Conservation (phyloP, 169 alveolate genomes). For the Eimeria acervulina region DNA sequence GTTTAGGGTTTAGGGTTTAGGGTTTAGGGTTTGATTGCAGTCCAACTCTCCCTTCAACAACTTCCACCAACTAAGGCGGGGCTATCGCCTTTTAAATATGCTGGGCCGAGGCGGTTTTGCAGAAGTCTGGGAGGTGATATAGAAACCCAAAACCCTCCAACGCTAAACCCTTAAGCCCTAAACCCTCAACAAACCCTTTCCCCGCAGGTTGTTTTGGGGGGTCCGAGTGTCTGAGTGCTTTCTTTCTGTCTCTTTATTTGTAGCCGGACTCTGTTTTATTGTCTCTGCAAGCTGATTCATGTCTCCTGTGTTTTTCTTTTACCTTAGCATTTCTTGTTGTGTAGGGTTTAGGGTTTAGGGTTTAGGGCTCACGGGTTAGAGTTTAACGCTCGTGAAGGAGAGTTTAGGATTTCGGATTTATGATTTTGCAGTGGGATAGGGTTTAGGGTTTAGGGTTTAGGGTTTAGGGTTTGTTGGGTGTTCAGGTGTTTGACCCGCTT, state of each 20-base stretch:
- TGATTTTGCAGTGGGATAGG: not conserved
- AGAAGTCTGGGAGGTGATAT: conserved; percentile 94
- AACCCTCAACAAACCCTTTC: not conserved
- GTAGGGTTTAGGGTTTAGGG: not conserved
- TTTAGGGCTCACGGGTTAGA: too few species aligned
- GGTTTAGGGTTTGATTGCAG: too few species aligned
- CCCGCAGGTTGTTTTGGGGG: too few species aligned
- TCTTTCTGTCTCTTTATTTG: not conserved
- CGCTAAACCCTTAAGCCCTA: not conserved
- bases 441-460: not conserved
- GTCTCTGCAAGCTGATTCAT: too few species aligned
- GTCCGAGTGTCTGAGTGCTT: too few species aligned
- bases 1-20: not conserved
- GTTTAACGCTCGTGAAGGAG: too few species aligned
- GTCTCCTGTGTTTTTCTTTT: not conserved
- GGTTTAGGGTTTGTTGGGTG: conserved; percentile 8
- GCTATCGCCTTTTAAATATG: conserved; percentile 91
- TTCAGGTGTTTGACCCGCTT: conserved; percentile 90
- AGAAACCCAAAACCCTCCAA: not conserved
- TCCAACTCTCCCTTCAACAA: conserved; percentile 38
- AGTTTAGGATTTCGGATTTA: not conserved
- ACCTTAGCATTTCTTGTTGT: not conserved
- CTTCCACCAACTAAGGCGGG: conserved; percentile 74
- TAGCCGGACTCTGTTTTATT: too few species aligned
- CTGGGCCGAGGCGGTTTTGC: conserved; percentile 96